These are phyloP conservation scores for Gaertneriomyces semiglobifer DNA, from an alignment of 192 early-diverging fungal species.

Conservation along the genomic window DNA sequence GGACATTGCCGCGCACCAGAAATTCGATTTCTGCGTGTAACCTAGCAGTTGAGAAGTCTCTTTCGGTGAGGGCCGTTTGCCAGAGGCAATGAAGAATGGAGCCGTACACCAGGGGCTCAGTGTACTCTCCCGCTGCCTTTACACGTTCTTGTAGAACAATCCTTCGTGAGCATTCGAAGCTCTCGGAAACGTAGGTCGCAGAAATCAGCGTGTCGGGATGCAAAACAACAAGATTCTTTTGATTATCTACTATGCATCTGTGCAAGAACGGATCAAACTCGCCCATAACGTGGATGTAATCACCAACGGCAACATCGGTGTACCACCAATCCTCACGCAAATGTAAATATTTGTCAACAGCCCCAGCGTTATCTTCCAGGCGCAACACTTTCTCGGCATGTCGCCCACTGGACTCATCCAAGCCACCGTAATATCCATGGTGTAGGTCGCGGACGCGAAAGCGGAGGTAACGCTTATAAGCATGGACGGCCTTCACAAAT, in stretches of 20 bases:
- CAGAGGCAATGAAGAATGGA: slow-evolving; percentile 78
- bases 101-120: slow-evolving; percentile 68
- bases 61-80: slow-evolving; percentile 58
- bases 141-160: slow-evolving; percentile 72
- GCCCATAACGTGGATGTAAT: slow-evolving; percentile 62
- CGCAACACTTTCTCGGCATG: neutral
- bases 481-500: neutral
- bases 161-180: slow-evolving; percentile 71
- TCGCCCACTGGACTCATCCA: neutral
- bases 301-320: slow-evolving; percentile 48
- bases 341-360: slow-evolving; percentile 32
- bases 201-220: slow-evolving; percentile 81
- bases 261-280: slow-evolving; percentile 21
- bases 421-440: slow-evolving; percentile 15
- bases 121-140: slow-evolving; percentile 39
- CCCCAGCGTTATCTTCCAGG: slow-evolving; percentile 30
- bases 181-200: slow-evolving; percentile 70
- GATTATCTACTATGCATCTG: slow-evolving; percentile 56
- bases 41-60: slow-evolving; percentile 54
- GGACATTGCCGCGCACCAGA: slow-evolving; percentile 53
- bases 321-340: slow-evolving; percentile 70
- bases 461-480: slow-evolving; percentile 15
- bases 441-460: slow-evolving; percentile 41
- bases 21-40: slow-evolving; percentile 49
- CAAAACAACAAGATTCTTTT: slow-evolving; percentile 60